Percentiles rank a stretch among this genome's conserved stretches.
Evolutionary conservation across 2,329 filamentous ascomycete species (phyloP).

Genomic region (Fusarium denticulatum): DNA sequence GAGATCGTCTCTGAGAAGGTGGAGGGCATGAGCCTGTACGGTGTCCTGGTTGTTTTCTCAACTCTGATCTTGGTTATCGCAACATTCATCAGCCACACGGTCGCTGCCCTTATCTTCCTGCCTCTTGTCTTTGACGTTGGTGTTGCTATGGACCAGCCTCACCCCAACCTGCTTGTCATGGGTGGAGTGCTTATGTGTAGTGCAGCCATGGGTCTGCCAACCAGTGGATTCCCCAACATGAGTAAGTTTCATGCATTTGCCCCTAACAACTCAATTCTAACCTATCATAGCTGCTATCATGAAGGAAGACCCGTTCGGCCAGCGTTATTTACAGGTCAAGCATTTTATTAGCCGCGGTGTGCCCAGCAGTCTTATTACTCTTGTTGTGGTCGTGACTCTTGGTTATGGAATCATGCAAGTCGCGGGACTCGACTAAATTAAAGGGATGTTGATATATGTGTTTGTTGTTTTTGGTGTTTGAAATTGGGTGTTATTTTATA

Average conservation of each 20-base stretch:
- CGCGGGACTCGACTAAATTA: slow-evolving; percentile 65
- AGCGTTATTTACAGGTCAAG: slow-evolving; percentile 89
- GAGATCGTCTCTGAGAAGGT: slow-evolving; percentile 77
- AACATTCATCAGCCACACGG: slow-evolving; percentile 97
- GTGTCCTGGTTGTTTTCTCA: slow-evolving; percentile 86
- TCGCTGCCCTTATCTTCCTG: slow-evolving; percentile 93
- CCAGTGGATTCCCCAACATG: slow-evolving; percentile 98
- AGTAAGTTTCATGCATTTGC: slow-evolving; percentile 70
- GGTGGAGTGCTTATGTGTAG: slow-evolving; percentile 94
- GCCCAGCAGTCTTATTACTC: slow-evolving; percentile 83
- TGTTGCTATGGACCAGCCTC: slow-evolving; percentile 83
- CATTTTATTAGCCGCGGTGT: slow-evolving; percentile 97
- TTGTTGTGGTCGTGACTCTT: slow-evolving; percentile 84
- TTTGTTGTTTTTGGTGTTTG: neutral
- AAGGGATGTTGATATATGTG: neutral
- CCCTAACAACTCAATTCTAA: slow-evolving; percentile 31
- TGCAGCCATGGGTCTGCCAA: slow-evolving; percentile 94
- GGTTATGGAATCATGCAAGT: slow-evolving; percentile 92
- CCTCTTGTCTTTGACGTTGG: slow-evolving; percentile 91
- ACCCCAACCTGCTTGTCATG: slow-evolving; percentile 96
- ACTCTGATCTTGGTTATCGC: slow-evolving; percentile 88
- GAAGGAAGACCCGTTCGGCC: slow-evolving; percentile 96
- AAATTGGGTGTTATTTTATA: slow-evolving; percentile 1
- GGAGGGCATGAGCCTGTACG: slow-evolving; percentile 83
- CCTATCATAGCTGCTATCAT: slow-evolving; percentile 83